Evolutionary conservation across 78 protist genomes (phyloP), one percentile per base, ranked within the genome.

Genomic region (Monosiga brevicollis): DNA sequence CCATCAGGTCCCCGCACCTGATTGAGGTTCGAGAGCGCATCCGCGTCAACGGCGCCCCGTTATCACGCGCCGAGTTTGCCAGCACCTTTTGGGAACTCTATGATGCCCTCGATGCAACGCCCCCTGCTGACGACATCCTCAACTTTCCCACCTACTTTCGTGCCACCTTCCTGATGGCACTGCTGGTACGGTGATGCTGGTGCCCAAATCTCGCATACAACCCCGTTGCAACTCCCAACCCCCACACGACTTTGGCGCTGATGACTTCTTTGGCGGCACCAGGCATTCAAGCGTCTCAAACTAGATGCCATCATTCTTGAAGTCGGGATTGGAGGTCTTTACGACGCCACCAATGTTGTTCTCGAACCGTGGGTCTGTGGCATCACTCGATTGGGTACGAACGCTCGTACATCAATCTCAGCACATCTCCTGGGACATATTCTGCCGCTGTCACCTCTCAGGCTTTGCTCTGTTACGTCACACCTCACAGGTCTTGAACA

Each of bases 1-100:
- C 11, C 11, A 3, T 32, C 34, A 71, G 75, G 24, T 71, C 75
- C 11, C 75, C 75, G 75, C 75, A 71, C 34, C 24, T 71, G 75
- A 71, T 71, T 71, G 86, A 80, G 22, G 83, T 88, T 9, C 49
- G 87, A 1, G 93, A 90, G 82, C 80, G 93, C 9, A 78, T 90
- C 35, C 41, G 70, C 24, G 0, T 90, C 81, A 40, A 87, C 76
- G 91, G 91, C 41, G 11, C 11, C 23, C 81, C 81, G 41, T 24
- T 90, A 10, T 29, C 36, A 10, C n/a, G 22, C 25, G 86, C 89
- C 22, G 25, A 2, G 15, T 90, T 90, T 29, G 81, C 86, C 40
- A 0, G 23, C 22, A 1, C 10, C 54, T 83, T 87, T 49, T 84
- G 3, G 41, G 70, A 73, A n/a, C 32, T n/a, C 26, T 84, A 39